Evolutionary conservation across 2,329 filamentous ascomycete genomes (phyloP), one percentile per base, ranked within the genome.

Genomic region (Cladosporium sp.): DNA sequence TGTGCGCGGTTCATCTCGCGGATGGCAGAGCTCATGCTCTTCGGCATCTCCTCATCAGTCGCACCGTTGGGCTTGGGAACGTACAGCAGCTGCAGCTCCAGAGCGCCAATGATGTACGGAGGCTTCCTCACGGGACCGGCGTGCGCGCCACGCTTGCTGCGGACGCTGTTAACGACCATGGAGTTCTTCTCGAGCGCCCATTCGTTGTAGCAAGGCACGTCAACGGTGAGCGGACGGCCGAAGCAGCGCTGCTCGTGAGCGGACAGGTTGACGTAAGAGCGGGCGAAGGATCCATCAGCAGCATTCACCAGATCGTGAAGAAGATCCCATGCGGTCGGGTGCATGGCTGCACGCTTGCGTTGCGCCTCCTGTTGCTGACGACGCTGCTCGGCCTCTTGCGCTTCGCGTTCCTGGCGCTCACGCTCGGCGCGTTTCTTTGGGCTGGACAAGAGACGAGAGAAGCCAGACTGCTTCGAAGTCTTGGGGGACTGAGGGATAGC

Each of bases 11-110:
- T 89, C 73, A 98, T 84, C 74, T 97, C 93, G 14, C 93, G 82
- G 61, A 97, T 87, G 69, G 90, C 95, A 41, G 89, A 87, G 71
- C 93, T 95, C 91, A 98, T 95, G 75, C 91, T 96, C 83, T 97
- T 97, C 51, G 93, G 93, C 89, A 98, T 96, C 61, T 97, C 92
- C 13, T 96, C 91, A 59, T 97, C 93, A 46, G 83, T 84, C 31
- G 84, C 79, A 42, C 86, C 87, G 75, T 89, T 92, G 4, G 93
- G 92, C 63, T 91, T 89, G 0, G 93, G 93, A 1, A 98, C 90
- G 65, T 95, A 98, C 11, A 98, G 77, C 8, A 98, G 80, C 73
- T 98, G 93, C 37, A 98, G 77, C 68, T 95, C 89, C 51, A 98
- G 79, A 73, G 95, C 95, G 59, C 91, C 93, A 64, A 98, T 84